These are phyloP conservation scores for Trametes cingulata DNA, from an alignment of 768 basidiomycete genomes.

Conservation along the genomic window DNA sequence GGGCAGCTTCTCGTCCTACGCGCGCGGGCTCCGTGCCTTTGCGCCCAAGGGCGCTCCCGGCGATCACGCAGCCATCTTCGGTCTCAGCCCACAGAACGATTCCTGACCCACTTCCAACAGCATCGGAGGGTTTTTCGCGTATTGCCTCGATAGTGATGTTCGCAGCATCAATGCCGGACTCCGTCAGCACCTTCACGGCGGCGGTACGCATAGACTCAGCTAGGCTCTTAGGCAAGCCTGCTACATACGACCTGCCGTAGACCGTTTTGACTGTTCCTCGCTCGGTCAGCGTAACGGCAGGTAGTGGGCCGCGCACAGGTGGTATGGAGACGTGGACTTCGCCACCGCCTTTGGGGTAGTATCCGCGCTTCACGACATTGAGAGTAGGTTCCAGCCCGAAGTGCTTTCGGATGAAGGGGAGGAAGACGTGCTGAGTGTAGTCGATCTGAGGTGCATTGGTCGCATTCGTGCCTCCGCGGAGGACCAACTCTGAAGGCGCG, in stretches of 20 bases:
- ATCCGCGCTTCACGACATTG: conserved; percentile 58
- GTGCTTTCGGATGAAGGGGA: conserved; percentile 66
- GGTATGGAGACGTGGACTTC: conserved; percentile 47
- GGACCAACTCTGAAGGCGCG: conserved; percentile 47
- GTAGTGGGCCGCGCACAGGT: conserved; percentile 41
- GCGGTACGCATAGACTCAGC: conserved; percentile 59
- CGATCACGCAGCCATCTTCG: conserved; percentile 63
- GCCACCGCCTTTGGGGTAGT: conserved; percentile 75
- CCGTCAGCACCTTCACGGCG: conserved; percentile 46
- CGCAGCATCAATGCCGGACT: conserved; percentile 36
- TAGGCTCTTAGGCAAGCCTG: conserved; percentile 57
- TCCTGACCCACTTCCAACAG: conserved; percentile 66
- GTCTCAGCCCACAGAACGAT: conserved; percentile 78
- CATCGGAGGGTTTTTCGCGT: conserved; percentile 27
- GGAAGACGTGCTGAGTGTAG: conserved; percentile 59
- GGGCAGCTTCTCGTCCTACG: conserved; percentile 63
- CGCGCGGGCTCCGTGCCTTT: conserved; percentile 46
- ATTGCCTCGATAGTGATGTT: conserved; percentile 32
- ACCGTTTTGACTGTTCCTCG: conserved; percentile 55
- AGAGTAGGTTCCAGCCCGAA: conserved; percentile 49
- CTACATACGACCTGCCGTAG: conserved; percentile 63
- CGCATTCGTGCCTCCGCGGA: conserved; percentile 76
- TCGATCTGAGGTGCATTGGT: conserved; percentile 73
- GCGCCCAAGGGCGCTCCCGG: conserved; percentile 65
- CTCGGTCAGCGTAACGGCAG: conserved; percentile 50